Base-by-base conservation (phyloP, 2,329 filamentous ascomycete genomes). In the Neonectria neomacrospora region DNA sequence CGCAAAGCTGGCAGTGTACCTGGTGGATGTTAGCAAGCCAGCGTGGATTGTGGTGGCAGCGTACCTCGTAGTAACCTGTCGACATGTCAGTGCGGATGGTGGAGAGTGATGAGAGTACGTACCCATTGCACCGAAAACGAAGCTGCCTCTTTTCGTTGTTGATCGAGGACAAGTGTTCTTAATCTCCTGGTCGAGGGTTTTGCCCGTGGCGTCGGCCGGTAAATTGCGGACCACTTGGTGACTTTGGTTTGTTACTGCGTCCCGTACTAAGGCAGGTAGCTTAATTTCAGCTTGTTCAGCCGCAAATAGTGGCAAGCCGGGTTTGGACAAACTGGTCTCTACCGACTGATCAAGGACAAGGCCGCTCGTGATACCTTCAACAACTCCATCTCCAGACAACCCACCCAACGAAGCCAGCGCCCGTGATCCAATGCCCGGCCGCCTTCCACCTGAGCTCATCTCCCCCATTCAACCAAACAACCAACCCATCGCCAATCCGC, bases 381-480 rank as follows among this genome's bases (percentile, higher is more conserved):
- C 34, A 57, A 5, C 56, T 71, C 57, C 22, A 67, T 54, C 71
- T 65, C 72, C 72, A 74, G 28, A 64, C 14, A 30, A 72, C 70
- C 75, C 75, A 77, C 3, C 67, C 67, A 1, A 64, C 58, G 41
- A 76, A 72, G 1, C 70, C 69, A 30, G 64, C 41, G 3, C 70
- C 68, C 0, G 71, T 74, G 14, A 73, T 64, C 71, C 71, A 76
- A 54, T 77, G 75, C 0, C 75, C 73, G 45, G 57, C 28, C 3
- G 71, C 71, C 54, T 64, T 74, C 14, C 54, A 67, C 14, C 61
- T 64, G 5, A 71, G 47, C 18, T 67, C 47, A 9, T 72, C 64
- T 10, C 76, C 75, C 0, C 76, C 76, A 2, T 73, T 54, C 8
- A 70, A 18, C 77, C 76, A 79, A 1, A 79, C 72, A 1, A 79